phyloP scores from a whole-genome alignment of 257 asterid genomes.

The Solanum peruvianum region DNA sequence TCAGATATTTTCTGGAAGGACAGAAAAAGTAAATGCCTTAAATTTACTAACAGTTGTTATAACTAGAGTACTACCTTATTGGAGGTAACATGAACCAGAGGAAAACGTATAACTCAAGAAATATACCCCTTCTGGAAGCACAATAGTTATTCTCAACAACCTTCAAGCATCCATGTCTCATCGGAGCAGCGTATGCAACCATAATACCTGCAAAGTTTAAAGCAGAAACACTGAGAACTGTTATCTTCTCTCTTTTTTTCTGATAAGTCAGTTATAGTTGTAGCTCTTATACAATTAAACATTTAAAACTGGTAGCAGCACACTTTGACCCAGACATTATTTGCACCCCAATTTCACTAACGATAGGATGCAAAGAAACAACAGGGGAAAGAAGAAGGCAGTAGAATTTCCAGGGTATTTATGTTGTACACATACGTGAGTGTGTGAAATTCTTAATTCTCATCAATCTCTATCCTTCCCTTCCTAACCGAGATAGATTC shows the following conservation, averaged over 20 bases:
- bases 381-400: background rate
- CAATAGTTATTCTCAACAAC: constrained; percentile 88
- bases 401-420: background rate
- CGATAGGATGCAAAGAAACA: background rate
- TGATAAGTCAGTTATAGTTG: background rate
- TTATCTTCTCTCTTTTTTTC: background rate
- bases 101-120: background rate
- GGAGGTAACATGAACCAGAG: background rate
- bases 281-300: background rate
- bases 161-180: constrained; percentile 81
- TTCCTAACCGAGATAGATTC: background rate
- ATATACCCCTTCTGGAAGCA: constrained; percentile 81
- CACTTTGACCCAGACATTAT: background rate
- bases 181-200: constrained; percentile 69
- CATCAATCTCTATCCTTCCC: background rate
- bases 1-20: background rate
- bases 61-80: background rate
- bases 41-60: background rate
- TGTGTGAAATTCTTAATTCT: background rate
- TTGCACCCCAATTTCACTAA: background rate
- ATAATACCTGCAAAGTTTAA: constrained; percentile 46
- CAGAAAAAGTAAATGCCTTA: background rate
- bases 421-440: background rate
- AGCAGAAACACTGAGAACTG: background rate
- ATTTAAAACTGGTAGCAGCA: background rate